Conservation (phyloP, 2,329 filamentous ascomycete genomes). For the Ceratocystis colombiana region DNA sequence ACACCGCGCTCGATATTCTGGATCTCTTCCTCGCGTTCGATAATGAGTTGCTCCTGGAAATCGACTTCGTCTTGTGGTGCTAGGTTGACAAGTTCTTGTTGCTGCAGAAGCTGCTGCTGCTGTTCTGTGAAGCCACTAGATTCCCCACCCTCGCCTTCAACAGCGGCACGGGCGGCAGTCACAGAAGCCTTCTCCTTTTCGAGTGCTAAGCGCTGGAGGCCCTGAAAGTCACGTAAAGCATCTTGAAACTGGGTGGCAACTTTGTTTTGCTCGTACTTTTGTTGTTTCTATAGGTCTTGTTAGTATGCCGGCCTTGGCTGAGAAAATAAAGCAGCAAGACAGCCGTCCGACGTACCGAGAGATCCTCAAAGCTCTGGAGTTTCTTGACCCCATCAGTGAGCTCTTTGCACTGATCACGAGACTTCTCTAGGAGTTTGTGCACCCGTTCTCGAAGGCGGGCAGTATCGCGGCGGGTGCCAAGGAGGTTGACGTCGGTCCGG, state of each 20-base stretch:
- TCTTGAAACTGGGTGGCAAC: slow-evolving; percentile 87
- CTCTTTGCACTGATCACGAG: slow-evolving; percentile 75
- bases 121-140: slow-evolving; percentile 26
- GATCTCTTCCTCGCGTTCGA: slow-evolving; percentile 94
- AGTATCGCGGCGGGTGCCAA: slow-evolving; percentile 86
- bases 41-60: slow-evolving; percentile 90
- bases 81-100: slow-evolving; percentile 67
- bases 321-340: background rate
- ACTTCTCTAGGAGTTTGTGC: slow-evolving; percentile 76
- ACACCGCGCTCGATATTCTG: slow-evolving; percentile 96
- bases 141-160: slow-evolving; percentile 48
- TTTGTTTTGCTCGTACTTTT: slow-evolving; percentile 95
- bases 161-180: slow-evolving; percentile 67
- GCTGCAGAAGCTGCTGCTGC: slow-evolving; percentile 45
- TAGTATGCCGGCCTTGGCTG: background rate
- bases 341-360: slow-evolving; percentile 46
- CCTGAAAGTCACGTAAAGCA: slow-evolving; percentile 82
- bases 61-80: slow-evolving; percentile 92
- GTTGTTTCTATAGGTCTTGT: slow-evolving; percentile 55
- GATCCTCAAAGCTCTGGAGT: slow-evolving; percentile 75
- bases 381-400: slow-evolving; percentile 91
- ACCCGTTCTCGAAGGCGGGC: slow-evolving; percentile 84
- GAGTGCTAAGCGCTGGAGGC: slow-evolving; percentile 76
- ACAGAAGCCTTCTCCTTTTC: slow-evolving; percentile 88
- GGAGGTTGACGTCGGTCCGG: slow-evolving; percentile 68